phyloP scores from a whole-genome alignment of 2,329 filamentous ascomycete genomes.

The Botrytis byssoidea region DNA sequence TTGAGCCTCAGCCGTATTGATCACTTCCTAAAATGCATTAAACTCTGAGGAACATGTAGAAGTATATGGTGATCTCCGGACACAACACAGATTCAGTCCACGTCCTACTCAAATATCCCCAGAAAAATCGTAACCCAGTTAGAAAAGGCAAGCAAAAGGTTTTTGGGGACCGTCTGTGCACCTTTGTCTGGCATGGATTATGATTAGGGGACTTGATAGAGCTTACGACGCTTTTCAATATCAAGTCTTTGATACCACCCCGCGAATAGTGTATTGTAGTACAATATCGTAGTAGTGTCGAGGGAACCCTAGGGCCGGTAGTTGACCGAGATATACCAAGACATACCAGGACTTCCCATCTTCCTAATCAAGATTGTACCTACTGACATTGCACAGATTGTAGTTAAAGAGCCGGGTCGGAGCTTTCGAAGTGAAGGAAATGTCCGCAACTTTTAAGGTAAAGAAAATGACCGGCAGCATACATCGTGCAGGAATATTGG shows the following conservation, averaged over 20 bases:
- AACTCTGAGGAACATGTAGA: background rate
- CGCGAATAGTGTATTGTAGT: background rate
- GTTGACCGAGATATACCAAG: background rate
- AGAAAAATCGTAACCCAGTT: background rate
- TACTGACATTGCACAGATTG: background rate
- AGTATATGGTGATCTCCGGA: background rate
- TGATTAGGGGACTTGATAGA: background rate
- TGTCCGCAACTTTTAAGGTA: background rate
- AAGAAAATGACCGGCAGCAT: background rate
- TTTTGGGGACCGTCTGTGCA: background rate
- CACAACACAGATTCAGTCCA: background rate
- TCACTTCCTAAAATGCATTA: background rate
- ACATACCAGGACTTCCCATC: background rate
- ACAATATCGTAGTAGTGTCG: background rate
- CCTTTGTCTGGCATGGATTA: background rate
- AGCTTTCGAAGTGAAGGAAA: background rate
- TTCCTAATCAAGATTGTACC: background rate
- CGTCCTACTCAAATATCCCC: background rate
- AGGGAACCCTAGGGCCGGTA: background rate
- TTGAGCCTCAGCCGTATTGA: background rate
- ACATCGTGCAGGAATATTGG: background rate
- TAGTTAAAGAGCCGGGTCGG: background rate
- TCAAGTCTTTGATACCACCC: background rate
- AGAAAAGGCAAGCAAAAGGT: background rate
- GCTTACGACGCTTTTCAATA: conserved; percentile 9